Conservation (phyloP, 2,329 filamentous ascomycete genomes). For the Ophiostoma ips region DNA sequence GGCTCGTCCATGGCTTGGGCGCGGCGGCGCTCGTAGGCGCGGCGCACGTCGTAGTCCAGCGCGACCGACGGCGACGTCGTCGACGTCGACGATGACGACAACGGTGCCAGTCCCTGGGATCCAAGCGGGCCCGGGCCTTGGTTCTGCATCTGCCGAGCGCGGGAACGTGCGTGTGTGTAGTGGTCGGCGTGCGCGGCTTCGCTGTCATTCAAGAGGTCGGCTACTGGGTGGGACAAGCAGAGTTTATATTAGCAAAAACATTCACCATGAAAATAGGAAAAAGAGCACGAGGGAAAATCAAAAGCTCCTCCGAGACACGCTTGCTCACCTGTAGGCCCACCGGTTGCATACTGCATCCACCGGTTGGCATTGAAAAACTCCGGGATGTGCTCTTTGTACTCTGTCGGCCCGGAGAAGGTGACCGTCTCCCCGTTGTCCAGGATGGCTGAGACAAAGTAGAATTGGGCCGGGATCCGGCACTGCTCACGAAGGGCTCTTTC, state of each 20-base stretch:
- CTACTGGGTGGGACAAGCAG: too few relatives aligned
- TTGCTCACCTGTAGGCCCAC: constrained; percentile 25
- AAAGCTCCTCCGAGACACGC: too few relatives aligned
- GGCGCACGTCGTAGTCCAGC: constrained; percentile 15
- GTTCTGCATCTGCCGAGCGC: constrained; percentile 2
- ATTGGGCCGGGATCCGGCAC: constrained; percentile 35
- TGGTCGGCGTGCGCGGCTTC: neutral
- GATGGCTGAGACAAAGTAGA: constrained; percentile 39
- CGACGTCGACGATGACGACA: too few relatives aligned
- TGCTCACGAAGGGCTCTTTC: constrained; percentile 36
- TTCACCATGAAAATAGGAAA: too few relatives aligned
- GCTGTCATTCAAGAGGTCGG: neutral
- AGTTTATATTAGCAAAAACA: too few relatives aligned
- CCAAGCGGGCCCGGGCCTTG: neutral
- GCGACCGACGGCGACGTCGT: too few relatives aligned
- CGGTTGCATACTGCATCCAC: constrained; percentile 24
- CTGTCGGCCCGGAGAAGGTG: constrained; percentile 31
- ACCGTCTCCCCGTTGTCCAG: constrained; percentile 32
- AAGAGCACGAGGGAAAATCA: too few relatives aligned
- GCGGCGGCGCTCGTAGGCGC: constrained; percentile 18
- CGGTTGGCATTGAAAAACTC: constrained; percentile 33
- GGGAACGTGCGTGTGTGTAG: constrained; percentile 2
- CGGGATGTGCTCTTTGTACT: constrained; percentile 25
- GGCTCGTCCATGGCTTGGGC: constrained; percentile 13
- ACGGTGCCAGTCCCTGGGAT: neutral